Conservation (phyloP, 352 stramenopile genomes). For the Phytopythium cucurbitacearum region DNA sequence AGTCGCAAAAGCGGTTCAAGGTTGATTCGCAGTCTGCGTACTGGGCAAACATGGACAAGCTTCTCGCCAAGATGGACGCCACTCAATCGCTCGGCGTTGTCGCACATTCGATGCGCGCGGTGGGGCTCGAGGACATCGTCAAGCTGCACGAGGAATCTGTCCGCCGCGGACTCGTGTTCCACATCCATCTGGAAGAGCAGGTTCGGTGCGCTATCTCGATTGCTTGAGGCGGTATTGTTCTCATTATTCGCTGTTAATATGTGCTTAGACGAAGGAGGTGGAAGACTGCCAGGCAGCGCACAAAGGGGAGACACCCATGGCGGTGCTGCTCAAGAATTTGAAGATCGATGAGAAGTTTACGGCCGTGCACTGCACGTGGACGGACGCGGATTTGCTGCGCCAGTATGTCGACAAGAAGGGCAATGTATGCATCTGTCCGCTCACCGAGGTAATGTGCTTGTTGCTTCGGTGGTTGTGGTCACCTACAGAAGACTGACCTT, state of each 20-base stretch:
- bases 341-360: slow-evolving; percentile 74
- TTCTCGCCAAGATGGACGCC: slow-evolving; percentile 22
- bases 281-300: slow-evolving; percentile 67
- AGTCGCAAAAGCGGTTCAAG: slow-evolving; percentile 70
- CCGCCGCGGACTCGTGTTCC: slow-evolving; percentile 55
- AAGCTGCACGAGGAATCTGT: slow-evolving; percentile 66
- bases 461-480: neutral
- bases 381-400: slow-evolving; percentile 43
- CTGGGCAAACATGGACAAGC: slow-evolving; percentile 63
- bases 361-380: slow-evolving; percentile 76
- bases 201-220: slow-evolving; percentile 4
- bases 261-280: slow-evolving; percentile 53
- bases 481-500: neutral
- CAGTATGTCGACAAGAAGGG: slow-evolving; percentile 54
- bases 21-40: slow-evolving; percentile 58
- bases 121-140: slow-evolving; percentile 54
- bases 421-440: slow-evolving; percentile 72
- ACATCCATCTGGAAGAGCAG: slow-evolving; percentile 65
- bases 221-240: neutral
- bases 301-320: slow-evolving; percentile 57
- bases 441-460: slow-evolving; percentile 41
- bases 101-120: slow-evolving; percentile 70
- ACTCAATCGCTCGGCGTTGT: slow-evolving; percentile 70
- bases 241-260: neutral
- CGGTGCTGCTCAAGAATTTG: slow-evolving; percentile 54